phyloP scores from a whole-genome alignment of 805 yeast species.

The Pichia cabralensis region DNA sequence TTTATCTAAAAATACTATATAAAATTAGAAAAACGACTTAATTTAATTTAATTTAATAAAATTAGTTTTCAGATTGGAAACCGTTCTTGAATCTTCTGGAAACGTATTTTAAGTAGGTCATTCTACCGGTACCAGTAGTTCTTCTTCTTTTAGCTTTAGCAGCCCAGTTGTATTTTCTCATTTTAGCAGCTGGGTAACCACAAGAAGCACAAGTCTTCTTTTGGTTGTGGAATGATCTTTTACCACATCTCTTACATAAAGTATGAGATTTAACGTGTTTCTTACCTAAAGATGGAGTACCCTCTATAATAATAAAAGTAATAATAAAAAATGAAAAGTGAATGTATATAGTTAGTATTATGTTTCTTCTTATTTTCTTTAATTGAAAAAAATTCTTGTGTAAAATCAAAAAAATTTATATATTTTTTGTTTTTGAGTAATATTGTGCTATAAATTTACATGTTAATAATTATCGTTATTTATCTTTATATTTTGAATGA shows the following conservation, averaged over 20 bases:
- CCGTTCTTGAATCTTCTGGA: conserved; percentile 98
- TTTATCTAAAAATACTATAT: conserved; percentile 4
- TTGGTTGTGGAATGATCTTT: conserved; percentile 98
- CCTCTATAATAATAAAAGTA: conserved; percentile 46
- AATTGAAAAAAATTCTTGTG: too few species aligned
- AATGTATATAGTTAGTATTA: conserved; percentile 5
- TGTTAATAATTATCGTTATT: too few species aligned
- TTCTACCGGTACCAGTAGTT: conserved; percentile 99
- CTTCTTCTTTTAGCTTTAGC: conserved; percentile 98
- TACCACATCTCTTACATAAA: conserved; percentile 98
- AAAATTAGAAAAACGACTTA: background rate
- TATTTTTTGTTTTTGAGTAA: too few species aligned
- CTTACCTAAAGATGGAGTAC: conserved; percentile 99
- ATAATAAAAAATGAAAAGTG: background rate
- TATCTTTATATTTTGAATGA: too few species aligned
- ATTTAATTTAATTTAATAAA: background rate
- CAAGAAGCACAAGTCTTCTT: conserved; percentile 98
- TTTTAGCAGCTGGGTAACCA: conserved; percentile 99
- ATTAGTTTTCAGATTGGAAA: conserved; percentile 61
- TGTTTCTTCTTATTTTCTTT: background rate
- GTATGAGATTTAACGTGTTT: conserved; percentile 99
- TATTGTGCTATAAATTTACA: too few species aligned
- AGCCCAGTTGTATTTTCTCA: conserved; percentile 99
- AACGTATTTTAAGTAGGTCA: conserved; percentile 94
- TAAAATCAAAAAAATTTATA: too few species aligned